Evolutionary conservation across 225 moss, liverwort and hornwort species (phyloP), one percentile per base, ranked within the genome.

Genomic region (Pseudisothecium myosuroides): DNA sequence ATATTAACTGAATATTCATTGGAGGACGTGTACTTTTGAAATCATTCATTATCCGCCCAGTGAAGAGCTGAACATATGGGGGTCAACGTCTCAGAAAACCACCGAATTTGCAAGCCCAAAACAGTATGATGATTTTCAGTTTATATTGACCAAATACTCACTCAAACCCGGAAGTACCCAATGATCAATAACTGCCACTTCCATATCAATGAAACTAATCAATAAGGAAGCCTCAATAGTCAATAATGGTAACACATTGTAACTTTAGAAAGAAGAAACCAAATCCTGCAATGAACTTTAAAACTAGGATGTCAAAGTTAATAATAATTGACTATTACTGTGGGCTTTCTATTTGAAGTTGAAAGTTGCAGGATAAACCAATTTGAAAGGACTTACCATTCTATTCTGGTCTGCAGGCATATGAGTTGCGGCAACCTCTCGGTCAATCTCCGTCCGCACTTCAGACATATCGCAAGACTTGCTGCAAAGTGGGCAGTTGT

Each of bases 401-500:
- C 88, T 85, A 47, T 76, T 91, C 59, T 92, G 88, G 76, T 91
- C 62, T 61, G 83, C 68, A 63, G 93, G 91, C 93, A 94, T 83
- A 15, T 50, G 84, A 63, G 89, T 89, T 28, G 87, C 85, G 7
- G 92, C 91, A 13, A 95, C 56, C 84, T 95, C 94, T 69, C 80
- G 39, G 73, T 92, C 94, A 68, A 95, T 90, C 88, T 95, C 84
- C 68, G 78, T 87, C 94, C 93, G 92, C 69, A 95, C 91, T 7
- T 84, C 88, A 9, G 90, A 89, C 94, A 95, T 95, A 27, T 95
- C 92, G 83, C 94, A 95, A 21, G 93, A 95, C 90, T 92, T 95
- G 88, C 88, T 92, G 88, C 94, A 95, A 24, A 95, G 90, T 61
- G 93, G 93, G 87, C 94, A 95, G 43, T 84, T 91, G 86, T 92